Evolutionary conservation across 495 filamentous ascomycete genomes (phyloP).

Genomic region (Aspergillus steynii): DNA sequence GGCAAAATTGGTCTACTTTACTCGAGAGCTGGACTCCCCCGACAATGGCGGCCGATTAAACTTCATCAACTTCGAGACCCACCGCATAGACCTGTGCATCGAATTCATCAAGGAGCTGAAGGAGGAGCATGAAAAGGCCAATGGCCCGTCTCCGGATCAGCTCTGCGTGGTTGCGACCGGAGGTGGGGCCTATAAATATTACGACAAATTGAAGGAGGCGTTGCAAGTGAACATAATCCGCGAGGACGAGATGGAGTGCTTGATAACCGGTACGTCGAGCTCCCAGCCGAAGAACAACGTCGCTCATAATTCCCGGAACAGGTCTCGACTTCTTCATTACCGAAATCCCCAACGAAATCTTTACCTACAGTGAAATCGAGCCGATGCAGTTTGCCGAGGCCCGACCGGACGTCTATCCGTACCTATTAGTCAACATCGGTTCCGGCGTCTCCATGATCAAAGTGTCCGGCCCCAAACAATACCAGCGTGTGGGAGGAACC

Average conservation of each 20-base stretch:
- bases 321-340: conserved; percentile 98
- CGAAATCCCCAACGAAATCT: conserved; percentile 94
- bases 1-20: conserved; percentile 96
- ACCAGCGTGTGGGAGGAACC: conserved; percentile 88
- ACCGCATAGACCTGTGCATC: conserved; percentile 87
- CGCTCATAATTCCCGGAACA: conserved; percentile 20
- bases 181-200: conserved; percentile 93
- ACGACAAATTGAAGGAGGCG: conserved; percentile 79
- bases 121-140: conserved; percentile 70
- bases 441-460: conserved; percentile 99
- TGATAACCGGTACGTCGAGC: conserved; percentile 74
- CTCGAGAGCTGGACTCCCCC: conserved; percentile 73
- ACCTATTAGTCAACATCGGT: conserved; percentile 98
- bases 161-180: conserved; percentile 93
- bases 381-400: conserved; percentile 83
- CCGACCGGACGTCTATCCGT: conserved; percentile 81
- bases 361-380: conserved; percentile 86
- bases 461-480: conserved; percentile 83
- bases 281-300: not conserved
- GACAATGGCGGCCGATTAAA: conserved; percentile 88
- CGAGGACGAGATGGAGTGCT: conserved; percentile 98
- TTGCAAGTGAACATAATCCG: conserved; percentile 83
- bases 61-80: conserved; percentile 94
- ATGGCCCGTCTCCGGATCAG: conserved; percentile 63
- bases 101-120: conserved; percentile 83